phyloP scores from a whole-genome alignment of 2,329 filamentous ascomycete species.

The Trichoderma hamatum region DNA sequence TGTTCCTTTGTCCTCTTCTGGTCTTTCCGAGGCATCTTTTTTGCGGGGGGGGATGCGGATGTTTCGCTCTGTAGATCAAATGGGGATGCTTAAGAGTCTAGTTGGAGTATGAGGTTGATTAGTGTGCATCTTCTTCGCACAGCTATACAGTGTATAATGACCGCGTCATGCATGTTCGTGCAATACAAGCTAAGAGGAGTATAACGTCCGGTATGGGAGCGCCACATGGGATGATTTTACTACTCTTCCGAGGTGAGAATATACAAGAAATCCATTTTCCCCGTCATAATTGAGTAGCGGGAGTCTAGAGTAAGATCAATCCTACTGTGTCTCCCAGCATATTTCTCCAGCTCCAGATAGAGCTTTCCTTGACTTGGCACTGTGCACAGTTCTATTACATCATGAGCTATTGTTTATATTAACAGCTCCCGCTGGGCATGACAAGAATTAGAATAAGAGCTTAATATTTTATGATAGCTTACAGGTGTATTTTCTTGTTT shows the following conservation, averaged over 20 bases:
- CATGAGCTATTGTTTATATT: background rate
- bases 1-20: background rate
- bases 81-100: background rate
- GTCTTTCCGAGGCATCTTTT: background rate
- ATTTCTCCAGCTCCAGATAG: background rate
- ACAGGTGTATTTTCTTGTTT: background rate
- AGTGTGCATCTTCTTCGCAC: background rate
- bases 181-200: background rate
- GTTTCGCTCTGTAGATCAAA: background rate
- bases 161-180: background rate
- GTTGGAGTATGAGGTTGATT: background rate
- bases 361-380: background rate
- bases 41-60: background rate
- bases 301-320: background rate
- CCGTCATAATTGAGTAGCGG: background rate
- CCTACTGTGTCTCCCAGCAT: background rate
- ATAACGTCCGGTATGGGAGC: background rate
- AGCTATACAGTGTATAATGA: background rate
- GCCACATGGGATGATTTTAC: background rate
- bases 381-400: slow-evolving; percentile 3
- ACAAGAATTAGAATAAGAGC: background rate
- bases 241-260: background rate
- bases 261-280: background rate
- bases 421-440: background rate
- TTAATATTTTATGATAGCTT: background rate